These are phyloP conservation scores for Coemansia sp. DNA, from an alignment of 192 early-diverging fungal genomes.

Conservation along the genomic window DNA sequence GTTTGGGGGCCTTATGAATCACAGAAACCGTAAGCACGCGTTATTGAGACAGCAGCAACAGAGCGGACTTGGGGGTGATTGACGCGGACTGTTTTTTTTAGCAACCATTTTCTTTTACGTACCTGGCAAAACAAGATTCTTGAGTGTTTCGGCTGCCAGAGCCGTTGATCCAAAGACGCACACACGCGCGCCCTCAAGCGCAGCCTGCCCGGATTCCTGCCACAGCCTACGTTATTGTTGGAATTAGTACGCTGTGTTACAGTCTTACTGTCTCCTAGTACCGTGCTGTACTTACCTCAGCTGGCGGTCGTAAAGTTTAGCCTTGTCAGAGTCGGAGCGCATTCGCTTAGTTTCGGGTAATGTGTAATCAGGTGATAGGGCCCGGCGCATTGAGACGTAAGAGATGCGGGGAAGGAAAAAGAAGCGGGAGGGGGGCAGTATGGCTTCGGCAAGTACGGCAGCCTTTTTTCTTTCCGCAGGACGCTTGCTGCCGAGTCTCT, in stretches of 20 bases:
- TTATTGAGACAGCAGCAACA: neutral
- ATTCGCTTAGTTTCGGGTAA: slow-evolving; percentile 32
- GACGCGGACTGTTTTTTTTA: slow-evolving; percentile 7
- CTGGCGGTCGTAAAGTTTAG: slow-evolving; percentile 47
- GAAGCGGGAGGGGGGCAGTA: neutral
- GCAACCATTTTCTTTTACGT: slow-evolving; percentile 3
- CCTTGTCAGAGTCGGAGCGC: slow-evolving; percentile 40
- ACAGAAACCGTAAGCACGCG: neutral
- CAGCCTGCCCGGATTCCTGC: slow-evolving; percentile 86
- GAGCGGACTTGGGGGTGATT: neutral
- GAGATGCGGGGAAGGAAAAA: neutral
- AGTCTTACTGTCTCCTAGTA: neutral
- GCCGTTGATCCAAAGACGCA: slow-evolving; percentile 83
- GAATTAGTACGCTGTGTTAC: neutral
- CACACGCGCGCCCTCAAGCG: slow-evolving; percentile 80
- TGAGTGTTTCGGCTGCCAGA: slow-evolving; percentile 86
- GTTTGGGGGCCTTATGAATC: slow-evolving; percentile 1
- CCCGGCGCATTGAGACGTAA: slow-evolving; percentile 33
- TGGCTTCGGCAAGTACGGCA: neutral
- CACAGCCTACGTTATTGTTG: slow-evolving; percentile 70
- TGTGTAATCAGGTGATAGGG: slow-evolving; percentile 22
- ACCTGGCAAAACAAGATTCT: slow-evolving; percentile 96
- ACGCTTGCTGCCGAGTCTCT: slow-evolving; percentile 1
- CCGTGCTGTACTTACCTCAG: slow-evolving; percentile 19
- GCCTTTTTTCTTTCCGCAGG: neutral